Conservation (phyloP, 176 grass and related monocot genomes). For the Eragrostis curvula region DNA sequence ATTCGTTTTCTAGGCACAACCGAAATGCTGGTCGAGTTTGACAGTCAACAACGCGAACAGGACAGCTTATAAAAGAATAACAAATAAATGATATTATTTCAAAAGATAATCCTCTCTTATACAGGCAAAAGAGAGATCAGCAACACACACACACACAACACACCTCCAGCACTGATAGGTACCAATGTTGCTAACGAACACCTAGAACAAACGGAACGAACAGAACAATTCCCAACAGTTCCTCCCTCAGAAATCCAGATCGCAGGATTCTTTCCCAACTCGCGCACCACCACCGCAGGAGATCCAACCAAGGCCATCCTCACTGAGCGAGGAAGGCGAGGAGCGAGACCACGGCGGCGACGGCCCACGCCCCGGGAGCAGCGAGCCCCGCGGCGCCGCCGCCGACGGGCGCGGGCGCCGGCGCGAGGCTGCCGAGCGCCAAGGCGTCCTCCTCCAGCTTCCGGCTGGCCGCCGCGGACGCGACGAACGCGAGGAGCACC, state of each 20-base stretch:
- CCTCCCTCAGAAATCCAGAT: constrained; percentile 46
- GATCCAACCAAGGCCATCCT: background rate
- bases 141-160: constrained; percentile 15
- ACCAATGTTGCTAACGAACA: background rate
- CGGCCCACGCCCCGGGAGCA: constrained; percentile 51
- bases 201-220: constrained; percentile 38
- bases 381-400: constrained; percentile 31
- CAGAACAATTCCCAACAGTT: background rate
- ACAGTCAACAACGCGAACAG: no score
- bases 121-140: constrained; percentile 79
- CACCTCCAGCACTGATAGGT: background rate
- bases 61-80: constrained; percentile 41
- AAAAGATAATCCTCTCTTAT: constrained; percentile 52
- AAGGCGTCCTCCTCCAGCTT: constrained; percentile 33
- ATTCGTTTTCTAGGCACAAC: background rate
- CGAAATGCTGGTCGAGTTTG: background rate
- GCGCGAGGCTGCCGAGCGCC: constrained; percentile 54
- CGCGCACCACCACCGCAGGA: background rate
- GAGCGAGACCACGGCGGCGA: constrained; percentile 51
- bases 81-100: constrained; percentile 40
- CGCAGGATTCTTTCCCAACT: background rate
- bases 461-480: constrained; percentile 22
- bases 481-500: constrained; percentile 31
- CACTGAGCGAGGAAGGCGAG: constrained; percentile 60
- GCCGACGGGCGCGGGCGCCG: constrained; percentile 34